phyloP scores from a whole-genome alignment of 208 protist species.

The Kentomonas sorsogonicus region DNA sequence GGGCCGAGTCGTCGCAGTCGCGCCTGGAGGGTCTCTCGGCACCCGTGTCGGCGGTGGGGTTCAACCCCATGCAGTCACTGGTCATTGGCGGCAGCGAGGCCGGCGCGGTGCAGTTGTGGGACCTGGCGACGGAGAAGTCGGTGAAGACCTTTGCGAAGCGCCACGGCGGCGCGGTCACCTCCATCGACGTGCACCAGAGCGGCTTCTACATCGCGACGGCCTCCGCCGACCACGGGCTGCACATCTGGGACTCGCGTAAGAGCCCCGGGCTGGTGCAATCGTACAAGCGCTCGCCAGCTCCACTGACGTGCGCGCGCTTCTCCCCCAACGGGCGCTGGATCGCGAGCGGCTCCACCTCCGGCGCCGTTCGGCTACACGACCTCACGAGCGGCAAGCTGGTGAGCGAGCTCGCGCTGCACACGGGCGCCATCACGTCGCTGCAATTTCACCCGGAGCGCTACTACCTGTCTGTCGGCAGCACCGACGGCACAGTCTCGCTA shows the following conservation, averaged over 20 bases:
- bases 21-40: constrained; percentile 46
- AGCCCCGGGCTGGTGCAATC: constrained; percentile 57
- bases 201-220: constrained; percentile 66
- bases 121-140: constrained; percentile 50
- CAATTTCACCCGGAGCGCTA: constrained; percentile 74
- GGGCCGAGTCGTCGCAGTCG: constrained; percentile 29
- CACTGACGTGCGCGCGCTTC: constrained; percentile 67
- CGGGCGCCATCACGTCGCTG: constrained; percentile 66
- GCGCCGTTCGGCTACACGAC: constrained; percentile 72
- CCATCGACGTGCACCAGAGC: constrained; percentile 46
- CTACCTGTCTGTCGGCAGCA: constrained; percentile 64
- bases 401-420: constrained; percentile 45
- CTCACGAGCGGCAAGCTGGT: constrained; percentile 40
- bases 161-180: constrained; percentile 64
- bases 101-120: constrained; percentile 62
- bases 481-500: constrained; percentile 67
- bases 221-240: constrained; percentile 67
- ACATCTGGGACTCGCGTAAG: constrained; percentile 85
- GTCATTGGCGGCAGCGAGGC: constrained; percentile 56
- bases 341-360: constrained; percentile 63
- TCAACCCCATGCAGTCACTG: constrained; percentile 47
- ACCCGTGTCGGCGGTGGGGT: constrained; percentile 55
- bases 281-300: constrained; percentile 52
- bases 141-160: constrained; percentile 52
- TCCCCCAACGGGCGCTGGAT: constrained; percentile 66